These are phyloP conservation scores for Calonectria henricotiae DNA, from an alignment of 2,329 filamentous ascomycete genomes.

Conservation along the genomic window DNA sequence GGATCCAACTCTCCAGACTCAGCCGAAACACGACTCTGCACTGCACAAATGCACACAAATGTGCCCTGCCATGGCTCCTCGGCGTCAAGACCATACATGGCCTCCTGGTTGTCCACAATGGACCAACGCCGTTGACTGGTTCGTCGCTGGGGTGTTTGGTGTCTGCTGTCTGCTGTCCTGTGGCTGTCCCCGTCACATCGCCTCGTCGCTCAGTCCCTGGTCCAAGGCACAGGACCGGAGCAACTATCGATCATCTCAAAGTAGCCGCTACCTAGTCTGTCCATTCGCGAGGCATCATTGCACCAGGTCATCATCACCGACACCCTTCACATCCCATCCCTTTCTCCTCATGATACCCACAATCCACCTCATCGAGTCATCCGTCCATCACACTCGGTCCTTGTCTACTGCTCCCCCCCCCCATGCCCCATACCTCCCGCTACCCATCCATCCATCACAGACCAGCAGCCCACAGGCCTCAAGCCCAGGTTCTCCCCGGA, in stretches of 20 bases:
- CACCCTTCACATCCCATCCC: constrained; percentile 27
- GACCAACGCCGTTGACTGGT: constrained; percentile 26
- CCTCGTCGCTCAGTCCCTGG: constrained; percentile 15
- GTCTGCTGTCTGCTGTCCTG: constrained; percentile 4
- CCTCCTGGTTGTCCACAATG: constrained; percentile 4
- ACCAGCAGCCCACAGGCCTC: constrained; percentile 19
- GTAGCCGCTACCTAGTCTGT: constrained; percentile 19
- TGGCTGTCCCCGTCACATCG: constrained; percentile 5
- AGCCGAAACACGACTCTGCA: constrained; percentile 27
- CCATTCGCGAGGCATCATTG: neutral
- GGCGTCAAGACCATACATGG: constrained; percentile 20
- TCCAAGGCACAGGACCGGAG: constrained; percentile 9
- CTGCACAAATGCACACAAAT: constrained; percentile 27
- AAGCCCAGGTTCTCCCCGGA: constrained; percentile 30
- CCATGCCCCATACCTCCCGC: constrained; percentile 11
- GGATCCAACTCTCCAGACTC: constrained; percentile 25
- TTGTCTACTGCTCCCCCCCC: neutral
- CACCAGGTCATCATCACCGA: constrained; percentile 27
- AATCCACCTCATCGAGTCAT: constrained; percentile 22
- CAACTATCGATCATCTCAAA: constrained; percentile 26
- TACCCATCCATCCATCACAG: constrained; percentile 20
- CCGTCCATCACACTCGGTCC: constrained; percentile 24
- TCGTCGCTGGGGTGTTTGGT: constrained; percentile 21
- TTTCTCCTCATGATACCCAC: constrained; percentile 23
- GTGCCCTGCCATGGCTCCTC: constrained; percentile 18